Conservation (phyloP, 2,329 filamentous ascomycete genomes). For the Pezizomycotina sp. region DNA sequence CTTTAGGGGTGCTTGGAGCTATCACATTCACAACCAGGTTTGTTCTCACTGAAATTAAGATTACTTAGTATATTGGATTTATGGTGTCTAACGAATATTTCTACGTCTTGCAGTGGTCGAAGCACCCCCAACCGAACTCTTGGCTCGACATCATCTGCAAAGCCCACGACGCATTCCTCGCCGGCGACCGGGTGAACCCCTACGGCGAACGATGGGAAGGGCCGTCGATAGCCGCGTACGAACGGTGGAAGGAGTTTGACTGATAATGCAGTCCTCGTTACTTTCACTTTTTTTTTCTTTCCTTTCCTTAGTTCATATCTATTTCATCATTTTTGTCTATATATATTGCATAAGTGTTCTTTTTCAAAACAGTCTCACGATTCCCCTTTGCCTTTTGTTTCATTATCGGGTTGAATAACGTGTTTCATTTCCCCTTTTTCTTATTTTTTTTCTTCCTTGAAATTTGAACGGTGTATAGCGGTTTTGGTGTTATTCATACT, state of each 20-base stretch:
- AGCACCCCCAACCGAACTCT: constrained; percentile 39
- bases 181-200: constrained; percentile 34
- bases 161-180: constrained; percentile 40
- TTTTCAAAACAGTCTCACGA: too few species aligned
- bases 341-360: too few species aligned
- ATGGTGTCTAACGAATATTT: constrained; percentile 1
- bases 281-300: constrained; percentile 24
- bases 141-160: constrained; percentile 39
- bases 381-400: too few species aligned
- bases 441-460: too few species aligned
- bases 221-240: constrained; percentile 34
- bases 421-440: too few species aligned
- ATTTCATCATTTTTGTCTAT: constrained; percentile 25
- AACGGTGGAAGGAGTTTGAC: constrained; percentile 37
- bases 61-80: not conserved
- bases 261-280: too few species aligned
- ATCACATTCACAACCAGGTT: constrained; percentile 43
- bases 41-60: constrained; percentile 20
- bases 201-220: constrained; percentile 41
- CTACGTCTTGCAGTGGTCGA: constrained; percentile 33
- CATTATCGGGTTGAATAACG: too few species aligned
- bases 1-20: constrained; percentile 41
- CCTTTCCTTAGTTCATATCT: constrained; percentile 25
- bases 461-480: too few species aligned
- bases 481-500: too few species aligned